Evolutionary conservation across 345 rosid species (phyloP), one percentile per base, ranked within the genome.

Genomic region (Rhodamnia rubescens): DNA sequence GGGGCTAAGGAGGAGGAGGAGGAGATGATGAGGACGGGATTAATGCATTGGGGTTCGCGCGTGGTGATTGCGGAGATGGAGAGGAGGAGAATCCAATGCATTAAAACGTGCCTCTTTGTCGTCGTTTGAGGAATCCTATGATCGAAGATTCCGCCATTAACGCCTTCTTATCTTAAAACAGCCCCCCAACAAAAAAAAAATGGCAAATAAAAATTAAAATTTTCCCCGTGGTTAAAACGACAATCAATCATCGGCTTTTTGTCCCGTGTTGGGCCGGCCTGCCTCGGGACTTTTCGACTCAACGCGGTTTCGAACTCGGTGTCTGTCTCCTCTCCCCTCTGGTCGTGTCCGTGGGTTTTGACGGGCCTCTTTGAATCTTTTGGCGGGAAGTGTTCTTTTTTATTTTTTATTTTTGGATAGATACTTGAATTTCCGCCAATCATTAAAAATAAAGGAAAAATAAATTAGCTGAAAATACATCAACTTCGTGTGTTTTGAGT

Each of bases 401-500:
- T 5, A 3, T 13, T 55, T 55, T 61, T 61, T 29, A 1, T 18
- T 6, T 32, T 8, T 8, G 8, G 44, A 32, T 21, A 4, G 1
- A 10, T 64, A 7, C 75, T 64, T 64, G 24, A 64, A 64, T 32
- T 64, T 64, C 44, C 44, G 24, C 24, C 44, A 2, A 18, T 27
- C 20, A 2, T 49, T 49, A 20, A 64, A 29, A 16, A 1, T 3
- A 3, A 32, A 18, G 44, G 21, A 80, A 12, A 50, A 26, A 80
- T 22, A 7, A n/a, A 42, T 11, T 3, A 11, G 10, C 0, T 0
- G 1, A 32, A 64, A 32, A 32, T 47, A 8, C 22, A 16, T 32
- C 6, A 16, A 2, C 22, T 64, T 1, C 0, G 44, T 36, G n/a
- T n/a, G n/a, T n/a, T n/a, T n/a, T n/a, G n/a, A n/a, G n/a, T n/a